Percentiles rank a stretch among this genome's conserved stretches.
These are phyloP conservation scores for Cyclotella distinguenda DNA, from an alignment of 108 stramenopile species.

Conservation along the genomic window DNA sequence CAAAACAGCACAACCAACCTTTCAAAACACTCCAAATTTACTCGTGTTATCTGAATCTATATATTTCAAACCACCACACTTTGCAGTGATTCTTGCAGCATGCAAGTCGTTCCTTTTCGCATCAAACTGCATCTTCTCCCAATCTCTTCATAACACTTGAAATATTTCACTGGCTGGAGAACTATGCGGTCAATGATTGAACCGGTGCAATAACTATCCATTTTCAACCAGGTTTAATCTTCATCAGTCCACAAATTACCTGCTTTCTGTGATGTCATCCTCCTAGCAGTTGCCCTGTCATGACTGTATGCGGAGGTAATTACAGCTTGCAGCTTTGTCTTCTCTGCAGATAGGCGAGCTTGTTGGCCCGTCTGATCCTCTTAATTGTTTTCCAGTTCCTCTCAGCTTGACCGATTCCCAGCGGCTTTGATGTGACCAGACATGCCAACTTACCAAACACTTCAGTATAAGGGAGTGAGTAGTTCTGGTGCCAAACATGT, in stretches of 20 bases:
- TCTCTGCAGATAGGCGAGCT: background rate
- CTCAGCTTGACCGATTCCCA: background rate
- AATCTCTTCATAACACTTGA: background rate
- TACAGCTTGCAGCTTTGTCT: background rate
- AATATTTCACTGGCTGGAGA: background rate
- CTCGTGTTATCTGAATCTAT: background rate
- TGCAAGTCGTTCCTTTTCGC: background rate
- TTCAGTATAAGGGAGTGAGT: background rate
- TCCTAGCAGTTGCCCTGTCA: background rate
- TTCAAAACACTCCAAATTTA: no score
- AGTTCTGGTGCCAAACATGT: constrained; percentile 3
- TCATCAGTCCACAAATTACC: background rate
- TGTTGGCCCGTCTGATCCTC: background rate
- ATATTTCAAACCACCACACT: background rate
- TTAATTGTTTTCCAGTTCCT: background rate
- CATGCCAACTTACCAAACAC: background rate
- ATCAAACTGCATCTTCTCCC: background rate
- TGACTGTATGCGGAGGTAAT: background rate
- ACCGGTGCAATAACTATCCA: background rate
- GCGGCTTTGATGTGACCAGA: background rate
- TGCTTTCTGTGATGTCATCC: background rate
- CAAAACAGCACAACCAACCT: no score
- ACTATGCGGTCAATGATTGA: no score
- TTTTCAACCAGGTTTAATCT: background rate
- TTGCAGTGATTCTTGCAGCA: background rate